Percentiles rank a stretch among this genome's conserved stretches.
Evolutionary conservation across 1,284 basidiomycete genomes (phyloP).

Genomic region (Microbotryum scabiosae): DNA sequence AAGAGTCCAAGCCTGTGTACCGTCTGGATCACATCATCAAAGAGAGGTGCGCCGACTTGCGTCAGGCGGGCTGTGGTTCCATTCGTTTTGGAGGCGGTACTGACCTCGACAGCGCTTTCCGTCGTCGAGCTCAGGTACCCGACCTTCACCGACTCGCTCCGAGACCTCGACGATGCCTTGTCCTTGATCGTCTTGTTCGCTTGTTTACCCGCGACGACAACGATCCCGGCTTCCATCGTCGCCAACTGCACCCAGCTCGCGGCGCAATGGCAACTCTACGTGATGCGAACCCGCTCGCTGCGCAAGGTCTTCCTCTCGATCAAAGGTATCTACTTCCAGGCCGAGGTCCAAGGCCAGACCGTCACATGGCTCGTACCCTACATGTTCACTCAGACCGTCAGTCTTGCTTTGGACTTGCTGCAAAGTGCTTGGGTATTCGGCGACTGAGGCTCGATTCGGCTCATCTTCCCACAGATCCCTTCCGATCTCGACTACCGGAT

Average conservation of each 20-base stretch:
- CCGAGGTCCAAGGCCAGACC: conserved; percentile 83
- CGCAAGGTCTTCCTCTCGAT: conserved; percentile 94
- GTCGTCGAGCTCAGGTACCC: conserved; percentile 62
- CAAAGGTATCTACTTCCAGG: conserved; percentile 98
- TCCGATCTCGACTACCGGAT: conserved; percentile 94
- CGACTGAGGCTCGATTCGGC: background rate
- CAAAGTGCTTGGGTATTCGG: background rate
- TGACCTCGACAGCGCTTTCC: background rate
- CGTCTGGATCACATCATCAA: conserved; percentile 87
- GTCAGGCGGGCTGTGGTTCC: background rate
- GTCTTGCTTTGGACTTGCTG: conserved; percentile 31
- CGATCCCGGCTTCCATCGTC: conserved; percentile 71
- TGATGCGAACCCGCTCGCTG: conserved; percentile 78
- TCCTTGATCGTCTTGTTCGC: conserved; percentile 92
- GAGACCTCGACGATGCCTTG: conserved; percentile 94
- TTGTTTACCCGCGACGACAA: conserved; percentile 63
- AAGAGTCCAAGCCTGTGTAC: conserved; percentile 77
- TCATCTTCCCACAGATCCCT: conserved; percentile 59
- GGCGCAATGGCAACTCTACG: conserved; percentile 64
- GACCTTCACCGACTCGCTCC: conserved; percentile 88
- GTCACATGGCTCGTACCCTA: conserved; percentile 94
- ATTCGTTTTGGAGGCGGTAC: background rate
- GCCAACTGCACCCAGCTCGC: conserved; percentile 84
- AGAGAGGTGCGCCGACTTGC: conserved; percentile 57
- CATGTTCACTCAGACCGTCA: conserved; percentile 90